Conservation (phyloP, 1,284 basidiomycete species). For the Pseudozyma tsukubaensis region DNA sequence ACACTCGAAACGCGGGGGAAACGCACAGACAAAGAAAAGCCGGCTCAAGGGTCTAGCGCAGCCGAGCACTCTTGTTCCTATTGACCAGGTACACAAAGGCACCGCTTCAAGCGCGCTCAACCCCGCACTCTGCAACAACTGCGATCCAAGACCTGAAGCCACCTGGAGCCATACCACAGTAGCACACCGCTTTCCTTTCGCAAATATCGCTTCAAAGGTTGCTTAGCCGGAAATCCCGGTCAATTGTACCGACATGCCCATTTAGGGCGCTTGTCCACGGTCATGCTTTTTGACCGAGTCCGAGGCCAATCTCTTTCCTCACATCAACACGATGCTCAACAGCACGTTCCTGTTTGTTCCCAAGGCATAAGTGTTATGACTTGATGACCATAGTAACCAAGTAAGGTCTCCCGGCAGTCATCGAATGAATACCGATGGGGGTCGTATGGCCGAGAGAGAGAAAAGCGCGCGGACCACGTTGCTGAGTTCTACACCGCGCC, state of each 20-base stretch:
- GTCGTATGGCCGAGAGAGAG: neutral
- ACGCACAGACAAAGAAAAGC: too few relatives aligned
- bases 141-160: neutral
- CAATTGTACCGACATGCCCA: neutral
- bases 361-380: too few relatives aligned
- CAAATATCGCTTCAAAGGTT: conserved; percentile 1
- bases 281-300: neutral
- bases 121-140: too few relatives aligned
- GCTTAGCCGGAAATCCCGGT: conserved; percentile 47
- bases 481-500: neutral
- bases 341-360: too few relatives aligned
- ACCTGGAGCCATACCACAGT: neutral
- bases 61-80: too few relatives aligned
- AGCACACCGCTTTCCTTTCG: neutral
- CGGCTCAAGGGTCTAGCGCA: too few relatives aligned
- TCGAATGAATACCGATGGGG: neutral
- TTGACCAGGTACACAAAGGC: too few relatives aligned
- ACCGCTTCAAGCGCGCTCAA: too few relatives aligned
- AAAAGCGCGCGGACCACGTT: conserved; percentile 13
- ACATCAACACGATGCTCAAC: too few relatives aligned
- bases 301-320: too few relatives aligned
- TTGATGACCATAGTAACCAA: too few relatives aligned
- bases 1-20: too few relatives aligned
- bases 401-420: neutral
- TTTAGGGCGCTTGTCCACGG: neutral